Percentiles rank a stretch among this genome's conserved stretches.
phyloP scores from a whole-genome alignment of 305 asterid species.

The Fraxinus velutina region DNA sequence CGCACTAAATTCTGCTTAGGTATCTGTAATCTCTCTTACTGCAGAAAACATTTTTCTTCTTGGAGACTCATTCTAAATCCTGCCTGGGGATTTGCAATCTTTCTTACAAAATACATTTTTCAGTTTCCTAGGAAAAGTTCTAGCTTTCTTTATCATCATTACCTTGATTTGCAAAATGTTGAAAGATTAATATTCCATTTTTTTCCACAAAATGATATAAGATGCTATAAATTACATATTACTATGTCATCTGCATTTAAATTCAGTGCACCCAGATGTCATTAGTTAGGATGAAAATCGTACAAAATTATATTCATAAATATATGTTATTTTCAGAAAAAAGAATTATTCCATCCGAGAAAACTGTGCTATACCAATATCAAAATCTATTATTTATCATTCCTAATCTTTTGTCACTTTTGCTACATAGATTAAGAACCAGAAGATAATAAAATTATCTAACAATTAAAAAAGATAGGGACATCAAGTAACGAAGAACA shows the following conservation, averaged over 20 bases:
- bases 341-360: background rate
- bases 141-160: background rate
- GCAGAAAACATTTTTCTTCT: background rate
- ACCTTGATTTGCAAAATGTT: background rate
- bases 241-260: background rate
- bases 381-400: slow-evolving; percentile 8
- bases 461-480: slow-evolving; percentile 11
- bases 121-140: background rate
- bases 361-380: slow-evolving; percentile 5
- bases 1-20: background rate
- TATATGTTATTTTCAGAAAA: background rate
- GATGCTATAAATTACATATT: background rate
- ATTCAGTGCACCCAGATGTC: background rate
- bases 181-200: background rate
- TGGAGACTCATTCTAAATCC: background rate
- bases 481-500: slow-evolving; percentile 13
- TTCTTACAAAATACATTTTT: background rate
- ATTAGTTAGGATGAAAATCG: background rate
- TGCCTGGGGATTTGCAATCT: background rate
- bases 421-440: background rate
- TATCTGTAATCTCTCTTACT: background rate
- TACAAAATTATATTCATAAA: background rate
- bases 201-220: background rate
- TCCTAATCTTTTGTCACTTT: slow-evolving; percentile 4
- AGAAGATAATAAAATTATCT: background rate